A percentile compares a stretch with the other conserved stretches of the same genome.
These are phyloP conservation scores for Fusarium liriodendri DNA, from an alignment of 2,329 filamentous ascomycete species.

Conservation along the genomic window DNA sequence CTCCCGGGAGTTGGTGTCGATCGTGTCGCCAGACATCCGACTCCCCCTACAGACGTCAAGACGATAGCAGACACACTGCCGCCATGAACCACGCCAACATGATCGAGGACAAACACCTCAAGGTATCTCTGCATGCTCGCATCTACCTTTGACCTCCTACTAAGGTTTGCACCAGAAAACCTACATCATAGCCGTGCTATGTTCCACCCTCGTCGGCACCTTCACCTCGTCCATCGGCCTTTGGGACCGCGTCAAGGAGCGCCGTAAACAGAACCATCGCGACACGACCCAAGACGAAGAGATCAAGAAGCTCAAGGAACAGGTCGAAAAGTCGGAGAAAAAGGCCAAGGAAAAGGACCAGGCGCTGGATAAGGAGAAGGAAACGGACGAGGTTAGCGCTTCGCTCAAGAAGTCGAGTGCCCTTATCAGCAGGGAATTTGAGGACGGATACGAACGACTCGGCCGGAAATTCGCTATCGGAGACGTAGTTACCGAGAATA, in stretches of 20 bases:
- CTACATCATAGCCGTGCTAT: constrained; percentile 41
- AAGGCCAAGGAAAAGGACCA: background rate
- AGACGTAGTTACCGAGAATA: constrained; percentile 41
- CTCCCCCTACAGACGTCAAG: background rate
- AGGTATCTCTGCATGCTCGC: background rate
- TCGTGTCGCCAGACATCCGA: background rate
- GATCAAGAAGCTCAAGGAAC: constrained; percentile 39
- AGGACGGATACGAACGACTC: constrained; percentile 38
- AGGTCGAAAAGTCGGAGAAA: constrained; percentile 25
- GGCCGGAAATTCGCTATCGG: constrained; percentile 38
- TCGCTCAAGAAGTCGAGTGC: constrained; percentile 38
- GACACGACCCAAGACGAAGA: constrained; percentile 42
- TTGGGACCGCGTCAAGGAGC: constrained; percentile 40
- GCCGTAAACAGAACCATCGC: constrained; percentile 34
- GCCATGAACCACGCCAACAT: background rate
- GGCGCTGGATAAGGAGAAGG: background rate
- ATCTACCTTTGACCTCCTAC: background rate
- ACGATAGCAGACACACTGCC: background rate
- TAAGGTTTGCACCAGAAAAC: constrained; percentile 34
- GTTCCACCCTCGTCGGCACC: constrained; percentile 41
- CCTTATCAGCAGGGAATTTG: constrained; percentile 41
- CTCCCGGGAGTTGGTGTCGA: background rate
- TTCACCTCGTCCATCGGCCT: constrained; percentile 44
- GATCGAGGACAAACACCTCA: background rate
- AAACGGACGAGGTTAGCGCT: constrained; percentile 30